These are phyloP conservation scores for Solanum paucissectum DNA, from an alignment of 257 asterid species.

Conservation along the genomic window DNA sequence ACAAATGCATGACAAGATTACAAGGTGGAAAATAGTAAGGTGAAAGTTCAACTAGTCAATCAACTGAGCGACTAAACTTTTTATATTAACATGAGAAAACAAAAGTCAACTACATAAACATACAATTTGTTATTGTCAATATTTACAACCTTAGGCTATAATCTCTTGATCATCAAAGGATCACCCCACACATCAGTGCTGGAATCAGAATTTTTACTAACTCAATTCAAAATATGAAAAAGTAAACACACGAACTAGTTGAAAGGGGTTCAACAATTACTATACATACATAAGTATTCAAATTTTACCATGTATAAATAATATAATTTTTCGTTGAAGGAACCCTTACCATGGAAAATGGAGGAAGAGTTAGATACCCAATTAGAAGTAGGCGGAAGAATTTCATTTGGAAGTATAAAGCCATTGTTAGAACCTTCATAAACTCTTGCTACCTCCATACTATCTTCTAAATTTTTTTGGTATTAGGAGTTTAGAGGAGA, in stretches of 20 bases:
- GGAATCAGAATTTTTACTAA: background rate
- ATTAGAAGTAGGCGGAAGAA: constrained; percentile 28
- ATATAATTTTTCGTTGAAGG: background rate
- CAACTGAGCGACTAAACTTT: too few relatives aligned
- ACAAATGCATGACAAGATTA: background rate
- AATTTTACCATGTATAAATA: too few relatives aligned
- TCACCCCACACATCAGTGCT: background rate
- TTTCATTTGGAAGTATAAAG: constrained; percentile 36
- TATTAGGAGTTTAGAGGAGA: background rate
- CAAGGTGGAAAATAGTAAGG: background rate
- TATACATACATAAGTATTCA: too few relatives aligned
- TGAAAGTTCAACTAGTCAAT: background rate
- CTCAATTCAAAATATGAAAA: too few relatives aligned
- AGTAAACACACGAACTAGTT: background rate
- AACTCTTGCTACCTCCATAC: background rate
- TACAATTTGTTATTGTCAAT: background rate
- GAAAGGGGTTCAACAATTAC: too few relatives aligned
- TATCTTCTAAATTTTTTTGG: background rate
- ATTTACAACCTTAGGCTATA: background rate
- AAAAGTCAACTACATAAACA: too few relatives aligned
- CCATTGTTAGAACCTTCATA: constrained; percentile 35
- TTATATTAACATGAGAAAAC: background rate
- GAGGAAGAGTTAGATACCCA: constrained; percentile 49
- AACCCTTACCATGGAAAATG: constrained; percentile 42
- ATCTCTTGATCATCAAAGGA: background rate